Evolutionary conservation across 768 basidiomycete genomes (phyloP).

Genomic region (Mycena filopes): DNA sequence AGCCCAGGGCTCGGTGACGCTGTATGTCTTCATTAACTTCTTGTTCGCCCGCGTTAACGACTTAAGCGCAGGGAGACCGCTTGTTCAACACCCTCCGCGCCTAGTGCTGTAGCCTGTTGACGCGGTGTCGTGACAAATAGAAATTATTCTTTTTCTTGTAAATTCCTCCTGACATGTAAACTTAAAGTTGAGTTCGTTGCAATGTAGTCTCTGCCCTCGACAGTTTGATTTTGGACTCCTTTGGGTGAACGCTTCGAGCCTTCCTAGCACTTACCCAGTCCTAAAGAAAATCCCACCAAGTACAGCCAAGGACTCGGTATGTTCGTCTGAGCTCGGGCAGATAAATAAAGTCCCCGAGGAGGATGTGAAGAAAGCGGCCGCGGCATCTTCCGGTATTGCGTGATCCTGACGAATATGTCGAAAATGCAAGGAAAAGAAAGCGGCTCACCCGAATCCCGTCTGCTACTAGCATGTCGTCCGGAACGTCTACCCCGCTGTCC

Average conservation of each 20-base stretch:
- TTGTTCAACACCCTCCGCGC: constrained; percentile 77
- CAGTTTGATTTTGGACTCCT: too few species aligned
- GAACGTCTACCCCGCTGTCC: constrained; percentile 53
- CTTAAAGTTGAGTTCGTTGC: too few species aligned
- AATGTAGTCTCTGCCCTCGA: too few species aligned
- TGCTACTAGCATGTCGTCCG: constrained; percentile 44
- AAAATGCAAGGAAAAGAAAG: constrained; percentile 32
- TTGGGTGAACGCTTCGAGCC: too few species aligned
- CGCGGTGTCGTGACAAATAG: constrained; percentile 39
- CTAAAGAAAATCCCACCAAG: too few species aligned
- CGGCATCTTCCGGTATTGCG: too few species aligned
- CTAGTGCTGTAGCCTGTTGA: constrained; percentile 33
- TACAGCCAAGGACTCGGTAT: too few species aligned
- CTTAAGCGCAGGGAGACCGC: constrained; percentile 78
- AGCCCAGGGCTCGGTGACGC: constrained; percentile 93
- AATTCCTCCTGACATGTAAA: too few species aligned
- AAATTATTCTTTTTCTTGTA: too few species aligned
- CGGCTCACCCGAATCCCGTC: constrained; percentile 17
- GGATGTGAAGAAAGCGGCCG: too few species aligned
- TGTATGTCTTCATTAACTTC: constrained; percentile 56
- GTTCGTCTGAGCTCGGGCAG: too few species aligned
- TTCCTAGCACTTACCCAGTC: too few species aligned
- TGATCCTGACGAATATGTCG: constrained; percentile 49
- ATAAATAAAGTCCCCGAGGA: constrained; percentile 1
- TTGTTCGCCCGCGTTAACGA: constrained; percentile 5